A percentile compares a stretch with the other conserved stretches of the same genome.
Conservation (phyloP, 2,329 filamentous ascomycete species). For the Xylaria sp. region DNA sequence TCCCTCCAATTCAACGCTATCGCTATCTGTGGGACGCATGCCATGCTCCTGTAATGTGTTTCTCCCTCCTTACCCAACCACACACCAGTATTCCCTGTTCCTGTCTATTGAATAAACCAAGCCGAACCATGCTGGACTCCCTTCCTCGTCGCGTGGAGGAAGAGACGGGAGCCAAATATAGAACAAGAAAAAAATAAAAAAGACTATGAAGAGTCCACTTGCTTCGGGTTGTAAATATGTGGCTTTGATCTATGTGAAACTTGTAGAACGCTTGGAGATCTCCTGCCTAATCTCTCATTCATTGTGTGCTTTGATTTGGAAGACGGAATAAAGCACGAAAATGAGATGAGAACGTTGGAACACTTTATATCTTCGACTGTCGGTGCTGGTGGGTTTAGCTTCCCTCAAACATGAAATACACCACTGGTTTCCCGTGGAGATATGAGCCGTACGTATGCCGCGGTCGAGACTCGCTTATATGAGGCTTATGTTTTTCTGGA, state of each 20-base stretch:
- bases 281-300: background rate
- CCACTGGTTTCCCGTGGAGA: too few relatives aligned
- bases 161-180: background rate
- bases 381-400: background rate
- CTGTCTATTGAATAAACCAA: slow-evolving; percentile 21
- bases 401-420: too few relatives aligned
- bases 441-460: background rate
- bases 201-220: background rate
- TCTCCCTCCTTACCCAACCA: background rate
- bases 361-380: slow-evolving; percentile 14
- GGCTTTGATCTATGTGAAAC: slow-evolving; percentile 1
- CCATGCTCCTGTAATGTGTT: background rate
- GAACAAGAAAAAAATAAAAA: background rate
- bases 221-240: background rate
- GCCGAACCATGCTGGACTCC: background rate
- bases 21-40: slow-evolving; percentile 1
- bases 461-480: background rate
- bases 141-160: background rate
- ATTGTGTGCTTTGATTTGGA: background rate
- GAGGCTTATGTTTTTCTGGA: background rate
- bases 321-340: background rate
- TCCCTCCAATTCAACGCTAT: background rate
- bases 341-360: too few relatives aligned
- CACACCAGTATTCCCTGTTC: background rate
- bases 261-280: background rate